Percentiles rank a stretch among this genome's conserved stretches.
Evolutionary conservation across 1,284 basidiomycete genomes (phyloP).

Genomic region (Ustilago curta): DNA sequence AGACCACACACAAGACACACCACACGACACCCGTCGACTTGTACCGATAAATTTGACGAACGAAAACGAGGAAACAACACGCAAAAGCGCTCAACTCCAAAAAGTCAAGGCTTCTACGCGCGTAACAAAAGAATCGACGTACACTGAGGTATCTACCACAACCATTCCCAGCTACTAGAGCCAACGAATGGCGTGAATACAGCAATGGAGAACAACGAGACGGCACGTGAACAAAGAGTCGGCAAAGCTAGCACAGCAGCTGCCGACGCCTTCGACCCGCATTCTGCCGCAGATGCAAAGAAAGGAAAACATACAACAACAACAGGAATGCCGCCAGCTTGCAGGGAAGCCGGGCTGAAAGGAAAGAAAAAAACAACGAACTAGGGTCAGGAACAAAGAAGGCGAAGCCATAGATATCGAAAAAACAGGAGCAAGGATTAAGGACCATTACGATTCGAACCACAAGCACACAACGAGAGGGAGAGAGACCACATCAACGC

Average conservation of each 20-base stretch:
- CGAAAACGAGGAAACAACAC: not conserved
- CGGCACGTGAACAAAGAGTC: not conserved
- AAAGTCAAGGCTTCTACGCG: constrained; percentile 10
- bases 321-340: constrained; percentile 12
- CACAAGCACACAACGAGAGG: constrained; percentile 1
- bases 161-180: constrained; percentile 5
- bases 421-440: constrained; percentile 2
- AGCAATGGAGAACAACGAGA: not conserved
- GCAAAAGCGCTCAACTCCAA: not conserved
- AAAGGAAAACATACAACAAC: not conserved
- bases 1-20: not conserved
- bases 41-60: not conserved
- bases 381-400: too few relatives aligned
- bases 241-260: constrained; percentile 24
- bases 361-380: constrained; percentile 2
- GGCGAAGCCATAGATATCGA: not conserved
- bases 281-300: constrained; percentile 4
- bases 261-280: not conserved
- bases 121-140: not conserved
- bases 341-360: constrained; percentile 15
- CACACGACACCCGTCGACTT: not conserved
- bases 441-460: constrained; percentile 17
- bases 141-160: not conserved
- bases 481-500: constrained; percentile 20
- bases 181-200: not conserved